phyloP scores from a whole-genome alignment of 257 asterid genomes.

The Rubia yunnanensis region DNA sequence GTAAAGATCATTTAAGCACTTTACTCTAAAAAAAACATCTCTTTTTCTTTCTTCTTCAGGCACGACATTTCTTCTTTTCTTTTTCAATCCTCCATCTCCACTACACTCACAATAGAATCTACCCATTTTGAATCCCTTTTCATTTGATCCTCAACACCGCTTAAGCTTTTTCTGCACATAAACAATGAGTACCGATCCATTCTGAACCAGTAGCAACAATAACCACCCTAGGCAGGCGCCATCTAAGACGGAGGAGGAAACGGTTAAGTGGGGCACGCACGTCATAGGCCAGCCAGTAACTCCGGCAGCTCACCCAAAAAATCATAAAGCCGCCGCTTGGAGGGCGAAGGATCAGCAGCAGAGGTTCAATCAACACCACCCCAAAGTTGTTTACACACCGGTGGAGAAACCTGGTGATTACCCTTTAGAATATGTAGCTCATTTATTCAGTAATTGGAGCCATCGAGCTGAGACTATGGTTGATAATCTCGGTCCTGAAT shows the following conservation, averaged over 20 bases:
- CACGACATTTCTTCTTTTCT: too few species aligned
- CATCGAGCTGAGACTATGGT: constrained; percentile 45
- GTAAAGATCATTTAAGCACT: too few species aligned
- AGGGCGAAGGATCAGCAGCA: constrained; percentile 33
- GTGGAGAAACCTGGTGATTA: constrained; percentile 39
- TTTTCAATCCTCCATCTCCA: neutral
- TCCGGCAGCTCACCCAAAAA: constrained; percentile 54
- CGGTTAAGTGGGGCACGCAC: constrained; percentile 53
- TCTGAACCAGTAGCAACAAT: neutral
- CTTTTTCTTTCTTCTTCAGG: too few species aligned
- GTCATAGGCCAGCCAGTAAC: constrained; percentile 67
- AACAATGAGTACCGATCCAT: constrained; percentile 9
- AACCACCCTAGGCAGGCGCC: constrained; percentile 2
- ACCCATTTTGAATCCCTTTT: neutral
- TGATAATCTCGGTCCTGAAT: too few species aligned
- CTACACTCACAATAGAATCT: constrained; percentile 2
- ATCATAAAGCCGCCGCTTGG: constrained; percentile 64
- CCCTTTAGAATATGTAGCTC: constrained; percentile 46
- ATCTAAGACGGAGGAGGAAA: constrained; percentile 11
- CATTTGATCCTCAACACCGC: neutral
- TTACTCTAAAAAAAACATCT: too few species aligned
- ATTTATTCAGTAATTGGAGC: constrained; percentile 61
- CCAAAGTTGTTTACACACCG: constrained; percentile 53
- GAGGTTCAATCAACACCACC: constrained; percentile 25
- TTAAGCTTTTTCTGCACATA: too few species aligned